Evolutionary conservation across 2,329 filamentous ascomycete species (phyloP).

Genomic region (Erysiphe pulchra): DNA sequence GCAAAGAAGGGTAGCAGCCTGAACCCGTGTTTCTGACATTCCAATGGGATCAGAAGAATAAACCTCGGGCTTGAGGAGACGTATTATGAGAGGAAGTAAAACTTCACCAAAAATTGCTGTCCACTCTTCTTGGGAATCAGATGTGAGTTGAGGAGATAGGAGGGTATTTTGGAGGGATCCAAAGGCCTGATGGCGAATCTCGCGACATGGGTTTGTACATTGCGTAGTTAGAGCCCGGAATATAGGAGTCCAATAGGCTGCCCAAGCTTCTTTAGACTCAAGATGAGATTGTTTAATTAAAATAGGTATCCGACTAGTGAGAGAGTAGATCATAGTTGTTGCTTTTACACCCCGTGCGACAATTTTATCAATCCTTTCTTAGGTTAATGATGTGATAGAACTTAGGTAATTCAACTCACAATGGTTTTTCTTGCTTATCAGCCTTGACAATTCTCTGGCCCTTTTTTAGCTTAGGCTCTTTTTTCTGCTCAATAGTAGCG

Average conservation of each 20-base stretch:
- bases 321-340: slow-evolving; percentile 53
- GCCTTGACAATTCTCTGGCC: slow-evolving; percentile 19
- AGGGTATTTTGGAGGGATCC: slow-evolving; percentile 65
- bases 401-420: slow-evolving; percentile 18
- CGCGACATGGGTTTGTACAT: slow-evolving; percentile 81
- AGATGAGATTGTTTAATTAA: slow-evolving; percentile 86
- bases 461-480: slow-evolving; percentile 24
- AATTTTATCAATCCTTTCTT: slow-evolving; percentile 36
- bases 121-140: slow-evolving; percentile 69
- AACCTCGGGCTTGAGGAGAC: slow-evolving; percentile 78
- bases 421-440: slow-evolving; percentile 17
- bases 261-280: slow-evolving; percentile 79
- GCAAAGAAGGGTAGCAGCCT: slow-evolving; percentile 72
- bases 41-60: slow-evolving; percentile 75
- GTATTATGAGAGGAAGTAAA: slow-evolving; percentile 69
- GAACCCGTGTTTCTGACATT: slow-evolving; percentile 87
- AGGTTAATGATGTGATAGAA: slow-evolving; percentile 3
- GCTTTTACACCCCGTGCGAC: slow-evolving; percentile 59
- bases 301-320: slow-evolving; percentile 58
- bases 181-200: slow-evolving; percentile 75
- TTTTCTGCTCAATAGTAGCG: slow-evolving; percentile 40
- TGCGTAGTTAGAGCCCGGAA: slow-evolving; percentile 72
- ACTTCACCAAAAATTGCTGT: slow-evolving; percentile 86
- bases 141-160: slow-evolving; percentile 59
- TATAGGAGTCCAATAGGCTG: slow-evolving; percentile 90